phyloP scores from a whole-genome alignment of 2,329 filamentous ascomycete genomes.

The Thelonectria discophora region DNA sequence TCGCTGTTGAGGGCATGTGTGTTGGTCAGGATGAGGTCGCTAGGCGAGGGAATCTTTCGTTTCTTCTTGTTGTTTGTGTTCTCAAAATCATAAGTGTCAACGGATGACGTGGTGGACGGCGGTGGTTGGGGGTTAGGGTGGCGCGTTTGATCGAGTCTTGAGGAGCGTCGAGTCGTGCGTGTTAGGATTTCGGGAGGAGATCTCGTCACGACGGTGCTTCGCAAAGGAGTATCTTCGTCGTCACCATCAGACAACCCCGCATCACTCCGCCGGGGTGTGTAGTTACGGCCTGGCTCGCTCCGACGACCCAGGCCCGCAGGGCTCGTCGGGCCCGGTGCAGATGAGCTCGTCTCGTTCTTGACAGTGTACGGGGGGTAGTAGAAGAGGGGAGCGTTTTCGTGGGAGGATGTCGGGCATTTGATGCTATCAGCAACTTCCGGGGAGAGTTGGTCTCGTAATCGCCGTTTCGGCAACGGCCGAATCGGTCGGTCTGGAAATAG shows the following conservation, averaged over 20 bases:
- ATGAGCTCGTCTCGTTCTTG: slow-evolving; percentile 54
- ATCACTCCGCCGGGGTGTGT: slow-evolving; percentile 42
- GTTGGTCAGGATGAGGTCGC: slow-evolving; percentile 66
- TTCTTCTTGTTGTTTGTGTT: slow-evolving; percentile 99
- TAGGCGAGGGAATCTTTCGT: slow-evolving; percentile 92
- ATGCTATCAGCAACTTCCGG: slow-evolving; percentile 85
- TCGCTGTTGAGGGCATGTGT: slow-evolving; percentile 49
- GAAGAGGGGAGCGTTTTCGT: slow-evolving; percentile 77
- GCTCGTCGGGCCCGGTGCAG: slow-evolving; percentile 33
- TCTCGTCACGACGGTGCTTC: slow-evolving; percentile 54
- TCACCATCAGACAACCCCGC: slow-evolving; percentile 67
- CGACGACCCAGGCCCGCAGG: slow-evolving; percentile 37
- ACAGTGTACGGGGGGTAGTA: slow-evolving; percentile 64
- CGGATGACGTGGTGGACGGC: slow-evolving; percentile 73
- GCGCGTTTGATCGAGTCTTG: slow-evolving; percentile 56
- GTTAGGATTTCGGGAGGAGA: slow-evolving; percentile 57
- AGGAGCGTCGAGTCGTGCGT: slow-evolving; percentile 53
- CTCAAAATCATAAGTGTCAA: slow-evolving; percentile 95
- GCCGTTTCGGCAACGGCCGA: slow-evolving; percentile 87
- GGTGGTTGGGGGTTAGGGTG: slow-evolving; percentile 63
- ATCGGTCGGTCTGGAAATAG: slow-evolving; percentile 92
- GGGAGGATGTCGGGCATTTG: slow-evolving; percentile 80
- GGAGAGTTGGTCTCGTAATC: slow-evolving; percentile 86
- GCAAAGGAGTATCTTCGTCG: slow-evolving; percentile 61
- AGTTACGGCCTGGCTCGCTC: slow-evolving; percentile 37